Evolutionary conservation across 768 basidiomycete genomes (phyloP).

Genomic region (Lentinus brumalis): DNA sequence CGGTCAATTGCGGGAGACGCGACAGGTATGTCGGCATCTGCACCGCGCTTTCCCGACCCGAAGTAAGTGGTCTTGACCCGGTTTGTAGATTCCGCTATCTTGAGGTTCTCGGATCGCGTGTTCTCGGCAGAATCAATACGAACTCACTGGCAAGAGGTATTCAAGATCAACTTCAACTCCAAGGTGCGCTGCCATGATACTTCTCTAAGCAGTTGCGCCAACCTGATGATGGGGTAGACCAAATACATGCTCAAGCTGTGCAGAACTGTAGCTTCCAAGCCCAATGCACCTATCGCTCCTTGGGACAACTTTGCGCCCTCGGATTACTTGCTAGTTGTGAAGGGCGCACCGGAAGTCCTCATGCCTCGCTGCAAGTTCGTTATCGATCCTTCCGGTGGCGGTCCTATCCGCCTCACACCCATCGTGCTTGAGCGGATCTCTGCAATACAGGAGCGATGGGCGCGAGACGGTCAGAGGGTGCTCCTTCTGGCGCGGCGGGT

Average conservation of each 20-base stretch:
- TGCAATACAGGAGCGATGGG: slow-evolving; percentile 47
- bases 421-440: slow-evolving; percentile 33
- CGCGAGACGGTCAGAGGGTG: slow-evolving; percentile 55
- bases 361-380: slow-evolving; percentile 43
- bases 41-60: background rate
- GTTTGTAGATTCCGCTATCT: slow-evolving; percentile 50
- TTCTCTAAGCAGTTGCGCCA: background rate
- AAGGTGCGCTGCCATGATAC: slow-evolving; percentile 33
- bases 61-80: background rate
- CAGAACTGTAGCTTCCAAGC: slow-evolving; percentile 14
- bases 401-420: slow-evolving; percentile 31
- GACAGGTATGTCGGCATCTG: slow-evolving; percentile 39
- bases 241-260: slow-evolving; percentile 57
- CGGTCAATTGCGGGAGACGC: slow-evolving; percentile 50
- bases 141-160: slow-evolving; percentile 21
- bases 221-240: slow-evolving; percentile 35
- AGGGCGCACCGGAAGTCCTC: slow-evolving; percentile 57
- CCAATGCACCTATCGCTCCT: slow-evolving; percentile 28
- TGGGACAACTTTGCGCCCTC: slow-evolving; percentile 30
- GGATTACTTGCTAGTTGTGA: slow-evolving; percentile 40
- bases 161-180: slow-evolving; percentile 35
- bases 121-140: slow-evolving; percentile 7
- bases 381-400: slow-evolving; percentile 39
- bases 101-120: slow-evolving; percentile 45
- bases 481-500: slow-evolving; percentile 52